Base-by-base conservation (phyloP, 805 yeast genomes). In the Vanderwaltozyma polyspora region DNA sequence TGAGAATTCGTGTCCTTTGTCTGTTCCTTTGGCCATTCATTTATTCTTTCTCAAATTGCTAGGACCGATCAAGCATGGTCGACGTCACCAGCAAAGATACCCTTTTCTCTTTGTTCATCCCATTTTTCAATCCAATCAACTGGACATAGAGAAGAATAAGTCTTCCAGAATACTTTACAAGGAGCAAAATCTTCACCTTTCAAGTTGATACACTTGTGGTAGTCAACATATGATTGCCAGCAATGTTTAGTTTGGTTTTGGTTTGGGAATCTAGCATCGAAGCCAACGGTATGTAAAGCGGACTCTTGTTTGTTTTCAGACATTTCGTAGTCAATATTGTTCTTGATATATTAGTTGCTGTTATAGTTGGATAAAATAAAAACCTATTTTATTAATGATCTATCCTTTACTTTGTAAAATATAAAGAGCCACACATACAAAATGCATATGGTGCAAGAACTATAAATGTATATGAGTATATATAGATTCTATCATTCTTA, bases 101-200 rank as follows among this genome's bases (percentile, higher is more conserved):
- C 77, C 43, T 63, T 63, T 48, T 59, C 72, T 66, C 93, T 79
- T 68, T 83, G 93, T 48, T 74, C 87, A 60, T 83, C 84, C 94
- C 94, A 83, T 59, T 66, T 79, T 55, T 76, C 86, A 46, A 78
- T 70, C 94, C 94, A 83, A 49, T 77, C 80, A 37, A 72, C 68
- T 39, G 94, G 94, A 60, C 94, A 83, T 55, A 83, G 69, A 17
- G 95, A 74, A 51, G 80, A 74, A 73, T 73, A 91, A 37, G 96
- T 84, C 65, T 75, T 80, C 77, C 75, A 83, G 71, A 91, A 91
- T 52, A 83, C 87, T 67, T 86, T 74, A 67, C 98, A 91, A 57
- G 97, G 97, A 54, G 87, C 94, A 59, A 91, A 91, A 43, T 87
- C 97, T 68, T 89, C 96, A 59, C 98, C 98, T 70, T 89, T 89